A percentile compares a stretch with the other conserved stretches of the same genome.
Conservation (phyloP, 2,329 filamentous ascomycete genomes). For the Alternaria solani region DNA sequence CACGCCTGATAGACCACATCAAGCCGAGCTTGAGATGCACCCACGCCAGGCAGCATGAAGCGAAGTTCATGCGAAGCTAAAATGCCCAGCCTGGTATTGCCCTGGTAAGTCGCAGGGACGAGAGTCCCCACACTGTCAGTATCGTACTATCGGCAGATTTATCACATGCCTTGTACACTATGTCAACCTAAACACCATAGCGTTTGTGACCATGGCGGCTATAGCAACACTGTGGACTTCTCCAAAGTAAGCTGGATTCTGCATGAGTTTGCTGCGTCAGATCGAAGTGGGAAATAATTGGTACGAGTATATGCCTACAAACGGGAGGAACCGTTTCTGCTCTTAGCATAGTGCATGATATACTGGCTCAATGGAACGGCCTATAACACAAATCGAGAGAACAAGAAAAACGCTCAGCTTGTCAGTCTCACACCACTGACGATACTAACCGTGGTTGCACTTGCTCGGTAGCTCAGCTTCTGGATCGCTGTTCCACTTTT, state of each 20-base stretch:
- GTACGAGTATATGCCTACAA: not conserved
- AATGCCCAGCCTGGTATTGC: not conserved
- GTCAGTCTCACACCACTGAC: not conserved
- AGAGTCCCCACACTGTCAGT: slow-evolving; percentile 1
- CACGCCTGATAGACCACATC: not conserved
- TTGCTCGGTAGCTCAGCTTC: not conserved
- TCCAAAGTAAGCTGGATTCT: not conserved
- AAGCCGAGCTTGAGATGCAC: not conserved
- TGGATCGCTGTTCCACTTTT: not conserved
- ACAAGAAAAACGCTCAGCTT: not conserved
- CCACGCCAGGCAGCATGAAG: not conserved
- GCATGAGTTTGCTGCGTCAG: not conserved
- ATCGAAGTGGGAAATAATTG: not conserved
- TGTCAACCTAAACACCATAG: not conserved
- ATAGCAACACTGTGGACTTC: not conserved
- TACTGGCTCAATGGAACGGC: not conserved
- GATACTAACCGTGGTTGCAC: not conserved
- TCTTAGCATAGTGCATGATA: not conserved
- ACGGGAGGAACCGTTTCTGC: not conserved
- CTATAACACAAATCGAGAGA: not conserved
- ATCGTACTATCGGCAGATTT: slow-evolving; percentile 1
- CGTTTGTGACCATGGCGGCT: not conserved
- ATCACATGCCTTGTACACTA: slow-evolving; percentile 3
- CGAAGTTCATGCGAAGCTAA: slow-evolving; percentile 7
- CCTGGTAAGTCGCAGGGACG: slow-evolving; percentile 4